Base-by-base conservation (phyloP, 73 alveolate genomes). In the Symbiodinium pilosum region DNA sequence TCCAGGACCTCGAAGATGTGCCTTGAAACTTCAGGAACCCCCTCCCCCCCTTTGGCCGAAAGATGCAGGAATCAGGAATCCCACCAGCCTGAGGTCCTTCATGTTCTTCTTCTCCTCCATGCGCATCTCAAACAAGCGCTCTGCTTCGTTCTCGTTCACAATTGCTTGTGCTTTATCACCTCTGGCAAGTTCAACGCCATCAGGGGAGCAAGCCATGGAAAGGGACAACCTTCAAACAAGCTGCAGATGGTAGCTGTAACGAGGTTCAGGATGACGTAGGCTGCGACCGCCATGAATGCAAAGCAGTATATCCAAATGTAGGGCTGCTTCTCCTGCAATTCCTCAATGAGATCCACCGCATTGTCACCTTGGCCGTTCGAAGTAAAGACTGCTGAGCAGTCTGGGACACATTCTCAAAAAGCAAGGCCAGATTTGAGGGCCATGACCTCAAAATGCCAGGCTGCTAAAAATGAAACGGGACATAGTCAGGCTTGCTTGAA, bases 401-500 rank as follows among this genome's bases (percentile, higher is more conserved):
- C 59, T 9, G 59, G 59, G 21, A 14, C n/a, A n/a, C n/a, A n/a
- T n/a, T n/a, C n/a, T n/a, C n/a, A n/a, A n/a, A n/a, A n/a, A n/a
- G n/a, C n/a, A n/a, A n/a, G n/a, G n/a, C n/a, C n/a, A n/a, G n/a
- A n/a, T n/a, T n/a, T n/a, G n/a, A n/a, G 20, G 14, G 34, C 81
- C 20, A 38, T 38, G 38, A 30, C 34, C 81, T 64, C 16, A 64
- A 0, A 28, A 32, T 28, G 34, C 93, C 93, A 26, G 56, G 94
- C 20, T 18, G 40, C 94, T 87, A 59, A 87, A 87, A 36, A 87
- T 87, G 94, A 87, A 87, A n/a, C 94, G 94, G 41, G 94, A 87
- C 94, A 87, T 87, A 30, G 94, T 87, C 59, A 87, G 75, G 64
- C 94, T 87, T 32, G 94, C 94, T 69, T 86, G 93, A 26, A 86